Percentiles rank a stretch among this genome's conserved stretches.
phyloP scores from a whole-genome alignment of 2,329 filamentous ascomycete genomes.

The Fusarium virguliforme region DNA sequence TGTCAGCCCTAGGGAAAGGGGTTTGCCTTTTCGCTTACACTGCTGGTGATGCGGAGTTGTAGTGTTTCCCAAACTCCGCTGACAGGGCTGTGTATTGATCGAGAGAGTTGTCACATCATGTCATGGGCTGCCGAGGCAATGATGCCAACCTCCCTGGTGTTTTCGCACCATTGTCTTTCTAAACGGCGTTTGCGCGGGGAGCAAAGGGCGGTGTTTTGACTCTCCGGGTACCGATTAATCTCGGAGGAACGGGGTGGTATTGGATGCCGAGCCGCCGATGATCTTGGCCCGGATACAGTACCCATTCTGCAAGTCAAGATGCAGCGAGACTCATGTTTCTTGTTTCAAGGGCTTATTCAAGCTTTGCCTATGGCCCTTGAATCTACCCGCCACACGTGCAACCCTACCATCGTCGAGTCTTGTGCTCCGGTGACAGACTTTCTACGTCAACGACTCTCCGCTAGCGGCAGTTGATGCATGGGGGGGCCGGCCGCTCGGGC shows the following conservation, averaged over 20 bases:
- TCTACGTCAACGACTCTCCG: slow-evolving; percentile 8
- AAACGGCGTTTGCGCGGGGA: slow-evolving; percentile 1
- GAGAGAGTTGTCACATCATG: background rate
- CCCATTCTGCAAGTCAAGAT: too few relatives aligned
- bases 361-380: background rate
- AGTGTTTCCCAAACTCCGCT: background rate
- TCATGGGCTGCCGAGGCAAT: slow-evolving; percentile 2
- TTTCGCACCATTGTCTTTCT: background rate
- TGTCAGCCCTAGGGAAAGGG: slow-evolving; percentile 39
- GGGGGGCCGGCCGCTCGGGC: slow-evolving; percentile 3
- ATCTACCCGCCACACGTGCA: slow-evolving; percentile 14
- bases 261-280: slow-evolving; percentile 29
- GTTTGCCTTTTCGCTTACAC: background rate
- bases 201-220: background rate
- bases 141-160: background rate
- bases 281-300: too few relatives aligned
- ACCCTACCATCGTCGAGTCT: background rate
- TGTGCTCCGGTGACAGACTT: slow-evolving; percentile 1
- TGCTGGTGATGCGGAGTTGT: background rate
- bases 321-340: too few relatives aligned
- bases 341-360: background rate
- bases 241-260: slow-evolving; percentile 20
- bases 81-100: background rate
- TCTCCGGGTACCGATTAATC: background rate
- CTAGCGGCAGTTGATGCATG: slow-evolving; percentile 4